Conservation (phyloP, 202 grass and related monocot genomes). For the Thinopyrum obtusiflorum region DNA sequence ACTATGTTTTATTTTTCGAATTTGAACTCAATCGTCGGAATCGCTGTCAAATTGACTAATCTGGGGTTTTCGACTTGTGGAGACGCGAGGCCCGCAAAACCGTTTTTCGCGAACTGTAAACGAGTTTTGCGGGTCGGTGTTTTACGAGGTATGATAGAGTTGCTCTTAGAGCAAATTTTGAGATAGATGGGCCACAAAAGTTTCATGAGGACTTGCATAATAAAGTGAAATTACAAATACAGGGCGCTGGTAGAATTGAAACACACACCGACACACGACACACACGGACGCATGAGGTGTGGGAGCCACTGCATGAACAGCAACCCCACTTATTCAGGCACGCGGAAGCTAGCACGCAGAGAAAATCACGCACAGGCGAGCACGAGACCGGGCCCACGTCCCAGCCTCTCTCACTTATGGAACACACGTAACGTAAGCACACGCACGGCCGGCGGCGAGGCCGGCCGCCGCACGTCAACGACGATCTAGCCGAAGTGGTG, state of each 20-base stretch:
- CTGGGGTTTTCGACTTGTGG: no score
- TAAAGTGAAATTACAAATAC: no score
- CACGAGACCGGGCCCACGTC: background rate
- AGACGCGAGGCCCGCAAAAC: no score
- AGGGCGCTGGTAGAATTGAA: background rate
- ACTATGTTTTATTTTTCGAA: no score
- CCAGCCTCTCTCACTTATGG: conserved; percentile 9
- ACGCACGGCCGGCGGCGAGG: background rate
- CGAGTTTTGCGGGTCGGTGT: no score
- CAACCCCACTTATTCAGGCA: background rate
- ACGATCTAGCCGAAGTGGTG: conserved; percentile 48
- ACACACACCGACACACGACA: background rate
- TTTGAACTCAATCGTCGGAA: no score
- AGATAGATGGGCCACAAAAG: background rate
- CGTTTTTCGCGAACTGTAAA: no score
- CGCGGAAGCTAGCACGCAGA: background rate
- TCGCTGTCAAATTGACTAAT: no score
- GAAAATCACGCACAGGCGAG: background rate
- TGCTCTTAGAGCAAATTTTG: background rate
- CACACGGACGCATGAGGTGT: background rate
- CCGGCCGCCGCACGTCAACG: background rate
- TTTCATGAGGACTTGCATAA: background rate
- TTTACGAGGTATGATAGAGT: no score
- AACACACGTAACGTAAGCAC: background rate
- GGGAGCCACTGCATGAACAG: background rate